phyloP scores from a whole-genome alignment of 75 land plant species.

The Chamaecyparis obtusa region DNA sequence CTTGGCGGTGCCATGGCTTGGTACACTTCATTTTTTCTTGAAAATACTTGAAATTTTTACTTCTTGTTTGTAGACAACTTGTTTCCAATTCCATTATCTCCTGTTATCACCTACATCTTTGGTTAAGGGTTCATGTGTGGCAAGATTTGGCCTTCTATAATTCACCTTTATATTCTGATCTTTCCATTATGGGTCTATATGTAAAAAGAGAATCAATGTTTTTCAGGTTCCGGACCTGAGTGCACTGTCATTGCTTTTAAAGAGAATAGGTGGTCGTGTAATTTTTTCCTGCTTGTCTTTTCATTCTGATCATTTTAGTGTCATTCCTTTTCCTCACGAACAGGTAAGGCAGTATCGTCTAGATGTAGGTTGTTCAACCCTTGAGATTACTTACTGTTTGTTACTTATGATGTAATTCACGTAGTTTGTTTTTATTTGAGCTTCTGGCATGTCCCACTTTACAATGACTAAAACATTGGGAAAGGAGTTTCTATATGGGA shows the following conservation, averaged over 20 bases:
- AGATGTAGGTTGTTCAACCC: not conserved
- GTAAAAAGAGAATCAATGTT: not conserved
- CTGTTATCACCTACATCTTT: not conserved
- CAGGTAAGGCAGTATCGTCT: not conserved
- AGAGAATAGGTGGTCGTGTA: not conserved
- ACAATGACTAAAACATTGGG: not conserved
- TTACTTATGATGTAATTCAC: not conserved
- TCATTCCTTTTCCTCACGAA: not conserved
- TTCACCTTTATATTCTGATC: not conserved
- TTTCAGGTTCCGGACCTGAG: not conserved
- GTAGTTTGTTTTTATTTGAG: not conserved
- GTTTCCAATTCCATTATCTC: not conserved
- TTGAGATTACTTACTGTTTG: not conserved
- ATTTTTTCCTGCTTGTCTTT: not conserved
- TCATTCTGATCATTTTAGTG: not conserved
- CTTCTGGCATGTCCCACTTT: not conserved
- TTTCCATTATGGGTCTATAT: not conserved
- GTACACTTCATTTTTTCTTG: not conserved
- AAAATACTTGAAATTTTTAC: not conserved
- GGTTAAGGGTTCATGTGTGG: not conserved
- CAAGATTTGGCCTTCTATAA: not conserved
- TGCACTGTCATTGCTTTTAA: not conserved
- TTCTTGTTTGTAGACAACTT: not conserved
- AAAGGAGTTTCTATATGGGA: not conserved
- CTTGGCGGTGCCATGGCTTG: not conserved